phyloP scores from a whole-genome alignment of 164 flowering plant genomes.

The Malania oleifera region DNA sequence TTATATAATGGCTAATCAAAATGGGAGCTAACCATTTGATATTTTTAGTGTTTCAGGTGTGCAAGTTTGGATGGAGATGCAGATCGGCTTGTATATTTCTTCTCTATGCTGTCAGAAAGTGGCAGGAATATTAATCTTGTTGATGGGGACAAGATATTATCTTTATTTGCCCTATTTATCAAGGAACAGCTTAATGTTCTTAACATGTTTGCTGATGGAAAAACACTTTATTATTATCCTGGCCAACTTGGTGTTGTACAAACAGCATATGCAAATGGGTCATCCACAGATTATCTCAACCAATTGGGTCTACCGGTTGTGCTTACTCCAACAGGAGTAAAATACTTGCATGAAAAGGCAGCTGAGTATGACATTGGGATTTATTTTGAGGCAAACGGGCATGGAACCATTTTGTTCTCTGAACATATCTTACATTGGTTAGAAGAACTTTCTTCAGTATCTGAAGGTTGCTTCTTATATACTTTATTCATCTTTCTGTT shows the following conservation, averaged over 20 bases:
- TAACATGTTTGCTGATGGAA: slow-evolving; percentile 17
- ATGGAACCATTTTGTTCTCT: slow-evolving; percentile 92
- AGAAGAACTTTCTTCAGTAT: slow-evolving; percentile 49
- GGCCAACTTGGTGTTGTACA: slow-evolving; percentile 71
- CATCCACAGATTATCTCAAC: slow-evolving; percentile 77
- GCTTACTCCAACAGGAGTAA: slow-evolving; percentile 91
- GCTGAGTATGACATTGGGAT: slow-evolving; percentile 85
- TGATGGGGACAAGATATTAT: slow-evolving; percentile 94
- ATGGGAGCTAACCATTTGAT: slow-evolving; percentile 20
- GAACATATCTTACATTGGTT: slow-evolving; percentile 54
- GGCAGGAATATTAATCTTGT: slow-evolving; percentile 58
- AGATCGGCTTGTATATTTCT: slow-evolving; percentile 91
- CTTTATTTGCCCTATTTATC: slow-evolving; percentile 79
- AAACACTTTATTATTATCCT: slow-evolving; percentile 15
- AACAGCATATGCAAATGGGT: slow-evolving; percentile 99
- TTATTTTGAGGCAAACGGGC: slow-evolving; percentile 99
- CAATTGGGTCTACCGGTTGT: slow-evolving; percentile 64
- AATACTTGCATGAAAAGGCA: slow-evolving; percentile 86
- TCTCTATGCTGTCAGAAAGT: slow-evolving; percentile 33
- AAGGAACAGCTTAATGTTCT: slow-evolving; percentile 66
- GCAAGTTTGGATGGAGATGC: slow-evolving; percentile 99
- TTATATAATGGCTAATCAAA: slow-evolving; percentile 7
- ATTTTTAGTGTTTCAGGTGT: slow-evolving; percentile 74
- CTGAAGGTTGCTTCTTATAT: slow-evolving; percentile 38
- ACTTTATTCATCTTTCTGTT: background rate